Evolutionary conservation across 2,329 filamentous ascomycete species (phyloP).

Genomic region (Sordariomycetes sp.): DNA sequence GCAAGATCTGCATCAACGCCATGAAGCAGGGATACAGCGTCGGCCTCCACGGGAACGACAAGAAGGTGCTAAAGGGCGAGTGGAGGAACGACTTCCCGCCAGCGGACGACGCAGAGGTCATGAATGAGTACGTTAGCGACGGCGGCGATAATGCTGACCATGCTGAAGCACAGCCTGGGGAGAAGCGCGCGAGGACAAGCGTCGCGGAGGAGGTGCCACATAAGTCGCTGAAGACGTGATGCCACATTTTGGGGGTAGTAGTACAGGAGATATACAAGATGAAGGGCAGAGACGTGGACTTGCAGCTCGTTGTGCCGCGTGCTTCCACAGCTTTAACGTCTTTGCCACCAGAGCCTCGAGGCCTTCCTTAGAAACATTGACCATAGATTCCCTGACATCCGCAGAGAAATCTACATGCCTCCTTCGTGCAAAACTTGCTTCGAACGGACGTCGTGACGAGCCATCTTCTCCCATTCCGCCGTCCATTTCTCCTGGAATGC

Average conservation of each 20-base stretch:
- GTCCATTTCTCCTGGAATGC: too few relatives aligned
- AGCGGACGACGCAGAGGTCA: slow-evolving; percentile 25
- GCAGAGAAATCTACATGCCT: too few relatives aligned
- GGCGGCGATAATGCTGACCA: slow-evolving; percentile 22
- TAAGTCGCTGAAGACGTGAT: not conserved
- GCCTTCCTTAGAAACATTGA: too few relatives aligned
- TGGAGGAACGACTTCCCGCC: slow-evolving; percentile 38
- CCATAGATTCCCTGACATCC: too few relatives aligned
- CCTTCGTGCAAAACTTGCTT: too few relatives aligned
- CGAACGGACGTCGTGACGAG: too few relatives aligned
- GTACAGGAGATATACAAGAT: too few relatives aligned
- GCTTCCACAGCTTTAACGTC: too few relatives aligned
- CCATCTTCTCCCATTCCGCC: too few relatives aligned
- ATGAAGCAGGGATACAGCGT: slow-evolving; percentile 65
- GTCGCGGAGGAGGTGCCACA: slow-evolving; percentile 4
- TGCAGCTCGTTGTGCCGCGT: too few relatives aligned
- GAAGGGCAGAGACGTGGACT: too few relatives aligned
- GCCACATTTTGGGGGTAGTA: not conserved
- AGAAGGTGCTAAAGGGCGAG: slow-evolving; percentile 50
- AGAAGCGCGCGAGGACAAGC: slow-evolving; percentile 1
- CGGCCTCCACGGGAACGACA: slow-evolving; percentile 54
- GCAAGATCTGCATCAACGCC: slow-evolving; percentile 52
- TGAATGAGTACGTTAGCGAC: slow-evolving; percentile 23
- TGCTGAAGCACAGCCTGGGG: slow-evolving; percentile 9
- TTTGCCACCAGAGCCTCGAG: too few relatives aligned